Percentiles rank a stretch among this genome's conserved stretches.
Conservation (phyloP, 768 basidiomycete genomes). For the Mycena olivaceomarginata region DNA sequence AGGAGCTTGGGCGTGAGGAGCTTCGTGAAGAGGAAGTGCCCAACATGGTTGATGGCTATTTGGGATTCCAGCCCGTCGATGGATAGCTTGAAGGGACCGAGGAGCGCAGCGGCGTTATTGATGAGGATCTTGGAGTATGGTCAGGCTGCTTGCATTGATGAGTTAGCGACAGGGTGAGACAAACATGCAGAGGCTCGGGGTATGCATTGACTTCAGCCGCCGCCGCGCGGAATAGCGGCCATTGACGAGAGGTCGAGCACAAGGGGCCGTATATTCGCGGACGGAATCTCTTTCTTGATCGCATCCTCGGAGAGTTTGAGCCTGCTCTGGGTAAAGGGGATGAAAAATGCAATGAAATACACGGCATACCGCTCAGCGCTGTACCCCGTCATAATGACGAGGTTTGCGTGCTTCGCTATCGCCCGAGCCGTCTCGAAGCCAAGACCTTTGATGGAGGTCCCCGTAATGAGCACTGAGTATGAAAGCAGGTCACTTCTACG, state of each 20-base stretch:
- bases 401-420: conserved; percentile 8
- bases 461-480: not conserved
- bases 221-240: not conserved
- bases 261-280: not conserved
- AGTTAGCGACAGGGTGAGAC: not conserved
- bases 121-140: conserved; percentile 17
- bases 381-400: conserved; percentile 11
- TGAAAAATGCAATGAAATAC: not conserved
- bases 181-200: conserved; percentile 21
- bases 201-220: conserved; percentile 31
- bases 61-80: conserved; percentile 21
- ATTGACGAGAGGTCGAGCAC: not conserved
- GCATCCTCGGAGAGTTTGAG: conserved; percentile 6
- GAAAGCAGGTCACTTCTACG: not conserved
- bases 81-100: conserved; percentile 10
- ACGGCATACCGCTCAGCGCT: not conserved
- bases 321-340: not conserved
- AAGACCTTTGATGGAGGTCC: not conserved
- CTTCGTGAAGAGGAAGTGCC: conserved; percentile 8
- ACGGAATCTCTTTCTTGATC: conserved; percentile 8
- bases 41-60: conserved; percentile 26
- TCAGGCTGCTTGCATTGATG: not conserved
- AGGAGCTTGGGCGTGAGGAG: conserved; percentile 22
- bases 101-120: conserved; percentile 28
- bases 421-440: not conserved